Evolutionary conservation across 129 eudicot genomes (phyloP).

Genomic region (Daucus carota): DH1_v3.0 NC_030389.2:34516501-34517000

Average conservation of each 20-base stretch:
- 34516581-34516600: constrained; percentile 66
- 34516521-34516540: constrained; percentile 82
- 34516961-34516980: not conserved
- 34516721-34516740: constrained; percentile 49
- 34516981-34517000: not conserved
- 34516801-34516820: constrained; percentile 38
- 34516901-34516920: constrained; percentile 59
- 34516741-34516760: constrained; percentile 69
- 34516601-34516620: constrained; percentile 63
- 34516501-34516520: constrained; percentile 60
- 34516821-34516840: constrained; percentile 4
- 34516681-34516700: constrained; percentile 43
- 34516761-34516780: constrained; percentile 56
- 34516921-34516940: constrained; percentile 79
- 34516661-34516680: constrained; percentile 65
- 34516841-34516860: constrained; percentile 2
- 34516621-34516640: constrained; percentile 68
- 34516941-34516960: constrained; percentile 31
- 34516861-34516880: not conserved
- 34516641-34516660: constrained; percentile 62
- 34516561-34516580: constrained; percentile 65
- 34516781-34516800: constrained; percentile 51
- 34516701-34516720: constrained; percentile 59
- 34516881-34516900: constrained; percentile 51
- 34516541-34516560: constrained; percentile 57